Base-by-base conservation (phyloP, 2,329 filamentous ascomycete genomes). In the Pseudohalonectria lignicola region DNA sequence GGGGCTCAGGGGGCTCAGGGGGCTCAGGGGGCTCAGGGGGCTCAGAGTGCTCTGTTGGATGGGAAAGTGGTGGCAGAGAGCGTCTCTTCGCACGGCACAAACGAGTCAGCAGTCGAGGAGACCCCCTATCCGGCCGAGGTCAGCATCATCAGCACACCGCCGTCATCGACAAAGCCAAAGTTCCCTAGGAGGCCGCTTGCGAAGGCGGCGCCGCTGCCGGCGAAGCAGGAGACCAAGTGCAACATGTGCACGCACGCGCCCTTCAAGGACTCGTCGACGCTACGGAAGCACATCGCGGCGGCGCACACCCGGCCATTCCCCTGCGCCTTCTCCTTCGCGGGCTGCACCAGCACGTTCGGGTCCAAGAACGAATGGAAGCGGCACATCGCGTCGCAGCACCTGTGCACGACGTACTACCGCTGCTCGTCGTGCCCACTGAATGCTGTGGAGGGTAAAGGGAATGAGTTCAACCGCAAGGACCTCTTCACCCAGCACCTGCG, bases 361-460 rank as follows among this genome's bases (percentile, higher is more conserved):
- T 90, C 85, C 13, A 96, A 95, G 61, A 95, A 96, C 53, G 90
- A 96, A 57, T 98, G 90, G 90, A 96, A 96, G 59, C 76, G 90
- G 4, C 92, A 98, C 53, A 86, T 95, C 53, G 74, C 79, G 13
- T 94, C 86, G 0, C 86, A 95, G 49, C 92, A 98, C 60, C 71
- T 98, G 17, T 80, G 76, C 46, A 54, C 81, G 15, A 71, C 72
- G 35, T 80, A 72, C 47, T 81, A 80, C 48, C 69, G 76, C 16
- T 81, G 76, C 45, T 79, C 76, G 0, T 63, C 69, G 2, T 81
- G 76, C 41, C 69, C 74, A 0, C 65, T 69, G 41, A 67, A 60
- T 40, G 63, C 63, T 2, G 57, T 61, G 0, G 72, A 76, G 42
- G 71, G 72, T 25, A 76, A 72, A 45, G 71, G 70, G 4, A 77